Base-by-base conservation (phyloP, 768 basidiomycete species). In the Infundibulicybe gibba region DNA sequence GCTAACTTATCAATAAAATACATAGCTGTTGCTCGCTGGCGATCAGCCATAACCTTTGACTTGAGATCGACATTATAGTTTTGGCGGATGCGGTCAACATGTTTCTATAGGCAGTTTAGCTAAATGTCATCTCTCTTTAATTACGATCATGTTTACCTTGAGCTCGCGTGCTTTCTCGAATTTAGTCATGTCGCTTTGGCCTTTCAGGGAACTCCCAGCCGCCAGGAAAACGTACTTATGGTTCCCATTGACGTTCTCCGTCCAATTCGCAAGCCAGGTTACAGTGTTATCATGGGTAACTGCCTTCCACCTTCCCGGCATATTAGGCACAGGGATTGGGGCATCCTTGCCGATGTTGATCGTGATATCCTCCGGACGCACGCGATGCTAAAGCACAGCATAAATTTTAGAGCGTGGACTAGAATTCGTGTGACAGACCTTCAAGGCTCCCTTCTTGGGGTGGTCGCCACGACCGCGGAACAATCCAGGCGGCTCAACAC, bases 251-350 rank as follows among this genome's bases (percentile, higher is more conserved):
- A 98, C 84, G 61, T 99, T 99, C 67, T 98, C 97, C 40, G 93
- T 94, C 97, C 97, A 99, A 47, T 89, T 94, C 4, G 97, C 97
- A 41, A 99, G 77, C 97, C 97, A 99, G 11, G 97, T 98, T 20
- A 98, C 97, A 2, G 93, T 97, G 54, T 94, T 86, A 61, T 98
- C 94, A 60, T 98, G 91, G 10, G 81, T 76, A 16, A 97, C 73
- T 3, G 76, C 74, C 63, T 90, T 93, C 97, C 97, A 99, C 37
- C 81, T 78, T 38, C 97, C 95, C 15, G 93, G 85, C 61, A 88
- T 83, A 54, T 97, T 97, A 3, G 97, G 92, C n/a, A 79, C 67
- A 1, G 97, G 97, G 21, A 87, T 69, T 2, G 83, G 77, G 1
- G 76, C 77, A 40, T 76, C 78, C 56, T 85, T 73, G 15, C 90